These are phyloP conservation scores for Castanospermum australe DNA, from an alignment of 306 rosid genomes.

Conservation along the genomic window DNA sequence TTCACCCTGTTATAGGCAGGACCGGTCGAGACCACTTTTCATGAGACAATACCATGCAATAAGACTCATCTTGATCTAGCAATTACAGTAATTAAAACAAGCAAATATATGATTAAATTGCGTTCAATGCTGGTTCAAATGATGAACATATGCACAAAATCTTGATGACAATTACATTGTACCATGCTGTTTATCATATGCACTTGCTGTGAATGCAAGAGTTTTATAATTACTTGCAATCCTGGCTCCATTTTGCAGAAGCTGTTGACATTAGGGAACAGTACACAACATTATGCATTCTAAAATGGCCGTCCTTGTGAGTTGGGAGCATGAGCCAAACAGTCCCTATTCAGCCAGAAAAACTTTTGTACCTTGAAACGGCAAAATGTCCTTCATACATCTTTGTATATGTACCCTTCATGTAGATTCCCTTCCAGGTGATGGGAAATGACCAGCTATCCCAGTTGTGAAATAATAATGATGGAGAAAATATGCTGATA, in stretches of 20 bases:
- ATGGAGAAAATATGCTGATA: conserved; percentile 43
- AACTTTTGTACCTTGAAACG: conserved; percentile 12
- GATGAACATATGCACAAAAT: neutral
- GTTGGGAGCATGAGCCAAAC: conserved; percentile 7
- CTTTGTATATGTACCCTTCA: conserved; percentile 10
- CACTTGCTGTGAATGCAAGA: no score
- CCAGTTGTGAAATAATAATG: conserved; percentile 43
- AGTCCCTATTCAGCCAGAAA: neutral
- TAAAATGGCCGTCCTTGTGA: conserved; percentile 14
- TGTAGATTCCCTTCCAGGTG: conserved; percentile 38
- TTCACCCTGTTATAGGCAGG: neutral
- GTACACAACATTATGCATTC: neutral
- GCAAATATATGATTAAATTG: neutral
- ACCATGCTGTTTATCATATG: no score
- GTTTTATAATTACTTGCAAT: no score
- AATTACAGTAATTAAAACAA: neutral
- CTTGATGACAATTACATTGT: no score
- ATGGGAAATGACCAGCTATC: conserved; percentile 46
- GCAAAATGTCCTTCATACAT: neutral
- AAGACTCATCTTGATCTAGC: neutral
- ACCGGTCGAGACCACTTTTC: conserved; percentile 15
- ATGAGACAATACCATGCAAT: conserved; percentile 1
- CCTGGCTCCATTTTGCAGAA: neutral
- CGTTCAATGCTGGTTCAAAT: neutral
- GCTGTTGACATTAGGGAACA: neutral